phyloP scores from a whole-genome alignment of 1,139 yeast genomes.

The Kodamaea suecica region DNA sequence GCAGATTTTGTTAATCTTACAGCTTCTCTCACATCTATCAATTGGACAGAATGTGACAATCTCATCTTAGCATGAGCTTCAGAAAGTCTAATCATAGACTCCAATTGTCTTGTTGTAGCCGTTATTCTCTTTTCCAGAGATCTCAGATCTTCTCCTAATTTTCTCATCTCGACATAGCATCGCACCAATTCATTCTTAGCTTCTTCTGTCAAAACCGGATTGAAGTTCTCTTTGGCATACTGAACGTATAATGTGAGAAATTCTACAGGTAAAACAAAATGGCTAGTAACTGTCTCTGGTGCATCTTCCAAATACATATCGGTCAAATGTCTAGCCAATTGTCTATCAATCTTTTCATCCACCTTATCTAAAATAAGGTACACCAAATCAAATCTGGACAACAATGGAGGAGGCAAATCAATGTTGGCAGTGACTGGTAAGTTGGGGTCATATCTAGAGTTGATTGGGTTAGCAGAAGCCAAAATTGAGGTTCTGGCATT shows the following conservation, averaged over 20 bases:
- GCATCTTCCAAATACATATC: slow-evolving; percentile 87
- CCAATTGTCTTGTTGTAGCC: slow-evolving; percentile 96
- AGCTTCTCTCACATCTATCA: slow-evolving; percentile 89
- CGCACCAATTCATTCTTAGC: slow-evolving; percentile 88
- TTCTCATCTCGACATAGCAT: slow-evolving; percentile 90
- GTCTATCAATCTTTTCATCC: slow-evolving; percentile 79
- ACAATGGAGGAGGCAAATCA: slow-evolving; percentile 92
- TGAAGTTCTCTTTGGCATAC: slow-evolving; percentile 79
- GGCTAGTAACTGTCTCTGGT: slow-evolving; percentile 66
- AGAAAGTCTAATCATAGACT: slow-evolving; percentile 80
- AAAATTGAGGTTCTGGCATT: slow-evolving; percentile 94
- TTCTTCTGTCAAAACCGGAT: slow-evolving; percentile 73
- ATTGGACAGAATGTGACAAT: slow-evolving; percentile 63
- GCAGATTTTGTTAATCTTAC: slow-evolving; percentile 91
- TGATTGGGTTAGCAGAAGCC: slow-evolving; percentile 98
- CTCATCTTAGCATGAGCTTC: slow-evolving; percentile 99
- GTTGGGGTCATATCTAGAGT: slow-evolving; percentile 89
- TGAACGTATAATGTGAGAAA: slow-evolving; percentile 84
- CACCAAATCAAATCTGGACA: slow-evolving; percentile 92
- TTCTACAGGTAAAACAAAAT: slow-evolving; percentile 78
- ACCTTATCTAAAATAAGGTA: slow-evolving; percentile 90
- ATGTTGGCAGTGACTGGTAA: slow-evolving; percentile 92
- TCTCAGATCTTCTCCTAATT: slow-evolving; percentile 87
- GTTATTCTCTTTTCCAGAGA: slow-evolving; percentile 88
- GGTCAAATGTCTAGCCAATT: slow-evolving; percentile 86